Conservation (phyloP, 192 early-diverging fungal genomes). For the Allomyces macrogynus region DNA sequence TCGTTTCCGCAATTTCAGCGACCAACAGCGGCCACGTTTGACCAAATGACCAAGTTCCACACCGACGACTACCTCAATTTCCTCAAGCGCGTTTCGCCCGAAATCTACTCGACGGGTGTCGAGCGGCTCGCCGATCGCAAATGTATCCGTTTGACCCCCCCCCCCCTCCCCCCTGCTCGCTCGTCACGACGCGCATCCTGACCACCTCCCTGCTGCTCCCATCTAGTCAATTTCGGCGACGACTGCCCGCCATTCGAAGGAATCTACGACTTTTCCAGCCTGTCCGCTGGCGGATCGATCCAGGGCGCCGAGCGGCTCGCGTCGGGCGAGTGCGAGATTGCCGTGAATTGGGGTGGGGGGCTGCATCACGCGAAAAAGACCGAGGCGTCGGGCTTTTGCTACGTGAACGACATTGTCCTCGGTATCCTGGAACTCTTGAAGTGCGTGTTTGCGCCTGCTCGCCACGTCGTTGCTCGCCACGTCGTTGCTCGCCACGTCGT, state of each 20-base stretch:
- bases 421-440: constrained; percentile 74
- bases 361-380: constrained; percentile 95
- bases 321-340: constrained; percentile 63
- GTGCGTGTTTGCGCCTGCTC: neutral
- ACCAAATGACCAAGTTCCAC: constrained; percentile 84
- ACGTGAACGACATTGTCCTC: constrained; percentile 94
- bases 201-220: neutral
- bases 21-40: constrained; percentile 61
- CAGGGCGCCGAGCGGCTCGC: constrained; percentile 69
- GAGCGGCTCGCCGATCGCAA: neutral
- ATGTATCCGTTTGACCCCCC: too few species aligned
- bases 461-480: too few species aligned
- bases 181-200: too few species aligned
- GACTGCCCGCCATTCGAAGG: constrained; percentile 97
- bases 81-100: constrained; percentile 51
- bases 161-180: too few species aligned
- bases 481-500: too few species aligned
- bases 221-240: constrained; percentile 55
- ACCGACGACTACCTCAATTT: constrained; percentile 84
- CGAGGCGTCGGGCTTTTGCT: constrained; percentile 93
- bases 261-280: constrained; percentile 76
- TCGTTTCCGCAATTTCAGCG: constrained; percentile 13
- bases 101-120: constrained; percentile 37
- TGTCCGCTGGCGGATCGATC: constrained; percentile 81
- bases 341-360: constrained; percentile 90